Percentiles rank a stretch among this genome's conserved stretches.
These are phyloP conservation scores for Cutaneotrichosporon cyanovorans DNA, from an alignment of 1,284 basidiomycete species.

Conservation along the genomic window DNA sequence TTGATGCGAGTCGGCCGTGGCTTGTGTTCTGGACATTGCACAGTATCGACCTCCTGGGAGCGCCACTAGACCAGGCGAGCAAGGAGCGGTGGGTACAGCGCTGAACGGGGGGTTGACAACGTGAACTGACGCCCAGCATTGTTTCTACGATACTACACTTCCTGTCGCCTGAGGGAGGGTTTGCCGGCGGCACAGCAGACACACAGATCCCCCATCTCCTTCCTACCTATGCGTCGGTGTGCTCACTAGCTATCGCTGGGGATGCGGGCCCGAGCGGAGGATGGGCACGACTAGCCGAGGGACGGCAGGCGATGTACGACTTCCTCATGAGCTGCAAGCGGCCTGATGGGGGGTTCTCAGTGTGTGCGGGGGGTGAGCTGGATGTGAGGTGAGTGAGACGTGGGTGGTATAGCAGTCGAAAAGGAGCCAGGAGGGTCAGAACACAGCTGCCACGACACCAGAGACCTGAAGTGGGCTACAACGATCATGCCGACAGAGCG, in stretches of 20 bases:
- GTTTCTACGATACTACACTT: slow-evolving; percentile 59
- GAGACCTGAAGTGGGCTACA: too few relatives aligned
- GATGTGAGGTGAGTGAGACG: slow-evolving; percentile 66
- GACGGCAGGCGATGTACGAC: slow-evolving; percentile 65
- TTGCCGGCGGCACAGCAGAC: slow-evolving; percentile 74
- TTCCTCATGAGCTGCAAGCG: slow-evolving; percentile 94
- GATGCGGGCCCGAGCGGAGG: slow-evolving; percentile 55
- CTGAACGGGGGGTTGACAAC: too few relatives aligned
- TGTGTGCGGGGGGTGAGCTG: slow-evolving; percentile 79
- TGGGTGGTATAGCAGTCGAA: neutral
- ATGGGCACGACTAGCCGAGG: slow-evolving; percentile 68
- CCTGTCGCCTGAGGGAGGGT: slow-evolving; percentile 78
- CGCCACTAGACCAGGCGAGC: slow-evolving; percentile 64
- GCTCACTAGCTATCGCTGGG: slow-evolving; percentile 73
- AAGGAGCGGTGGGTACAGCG: slow-evolving; percentile 57
- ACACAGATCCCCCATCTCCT: slow-evolving; percentile 76
- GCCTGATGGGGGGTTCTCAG: slow-evolving; percentile 87
- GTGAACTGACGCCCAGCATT: slow-evolving; percentile 17
- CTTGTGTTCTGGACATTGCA: slow-evolving; percentile 85
- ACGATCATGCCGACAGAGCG: too few relatives aligned
- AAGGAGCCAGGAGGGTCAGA: too few relatives aligned
- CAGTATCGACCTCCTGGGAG: slow-evolving; percentile 65
- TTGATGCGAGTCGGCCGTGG: slow-evolving; percentile 91
- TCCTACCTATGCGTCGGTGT: slow-evolving; percentile 83
- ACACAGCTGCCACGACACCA: too few relatives aligned